Conservation (phyloP, 1,139 yeast species). For the Lizanozyma gosingica region DNA sequence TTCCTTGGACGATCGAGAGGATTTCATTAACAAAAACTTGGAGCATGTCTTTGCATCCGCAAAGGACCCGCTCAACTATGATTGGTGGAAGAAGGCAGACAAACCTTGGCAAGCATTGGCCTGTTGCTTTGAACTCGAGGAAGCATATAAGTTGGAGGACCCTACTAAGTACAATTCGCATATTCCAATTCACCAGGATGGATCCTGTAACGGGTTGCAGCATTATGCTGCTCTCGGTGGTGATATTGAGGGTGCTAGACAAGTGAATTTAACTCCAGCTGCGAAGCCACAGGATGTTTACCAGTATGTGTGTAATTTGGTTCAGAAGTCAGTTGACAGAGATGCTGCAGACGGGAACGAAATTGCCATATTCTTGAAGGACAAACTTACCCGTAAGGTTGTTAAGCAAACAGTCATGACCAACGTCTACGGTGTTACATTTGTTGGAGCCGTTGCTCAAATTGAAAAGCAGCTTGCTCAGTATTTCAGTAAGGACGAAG, state of each 20-base stretch:
- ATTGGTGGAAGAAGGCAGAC: conserved; percentile 84
- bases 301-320: conserved; percentile 70
- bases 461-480: conserved; percentile 56
- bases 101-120: conserved; percentile 95
- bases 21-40: conserved; percentile 62
- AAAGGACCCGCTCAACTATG: conserved; percentile 50
- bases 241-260: conserved; percentile 87
- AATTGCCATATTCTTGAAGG: conserved; percentile 46
- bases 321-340: conserved; percentile 41
- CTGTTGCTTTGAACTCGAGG: conserved; percentile 69
- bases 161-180: conserved; percentile 72
- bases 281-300: conserved; percentile 91
- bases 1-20: conserved; percentile 65
- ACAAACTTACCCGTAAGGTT: conserved; percentile 71
- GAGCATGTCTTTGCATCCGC: conserved; percentile 62
- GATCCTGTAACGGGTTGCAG: conserved; percentile 95
- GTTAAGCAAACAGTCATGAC: conserved; percentile 99
- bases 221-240: conserved; percentile 98
- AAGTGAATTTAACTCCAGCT: conserved; percentile 78
- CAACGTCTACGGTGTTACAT: conserved; percentile 95
- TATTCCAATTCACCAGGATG: conserved; percentile 94
- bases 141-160: conserved; percentile 61
- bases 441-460: conserved; percentile 86
- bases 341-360: conserved; percentile 53
- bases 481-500: conserved; percentile 34